Evolutionary conservation across 2,329 filamentous ascomycete species (phyloP).

Genomic region (Penicillium sp.): DNA sequence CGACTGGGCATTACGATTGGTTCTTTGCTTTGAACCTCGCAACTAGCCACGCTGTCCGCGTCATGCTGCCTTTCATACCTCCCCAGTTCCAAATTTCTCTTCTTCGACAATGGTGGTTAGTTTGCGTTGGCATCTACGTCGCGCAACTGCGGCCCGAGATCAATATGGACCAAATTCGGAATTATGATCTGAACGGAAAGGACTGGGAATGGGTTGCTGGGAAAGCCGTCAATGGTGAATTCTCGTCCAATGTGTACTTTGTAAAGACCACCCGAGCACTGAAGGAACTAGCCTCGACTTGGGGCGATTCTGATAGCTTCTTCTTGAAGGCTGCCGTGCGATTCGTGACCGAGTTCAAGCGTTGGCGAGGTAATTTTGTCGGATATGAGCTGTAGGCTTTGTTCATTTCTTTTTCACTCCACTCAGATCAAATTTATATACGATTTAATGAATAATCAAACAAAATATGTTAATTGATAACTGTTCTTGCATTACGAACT

Average conservation of each 20-base stretch:
- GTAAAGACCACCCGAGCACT: slow-evolving; percentile 74
- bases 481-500: background rate
- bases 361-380: slow-evolving; percentile 57
- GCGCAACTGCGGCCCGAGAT: slow-evolving; percentile 70
- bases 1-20: slow-evolving; percentile 68
- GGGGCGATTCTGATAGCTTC: slow-evolving; percentile 45
- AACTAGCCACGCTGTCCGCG: slow-evolving; percentile 81
- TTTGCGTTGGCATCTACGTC: slow-evolving; percentile 75
- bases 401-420: background rate
- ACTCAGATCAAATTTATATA: background rate
- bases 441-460: background rate
- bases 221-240: slow-evolving; percentile 65
- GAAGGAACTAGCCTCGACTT: slow-evolving; percentile 36
- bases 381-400: slow-evolving; percentile 12
- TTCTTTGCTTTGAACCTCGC: slow-evolving; percentile 80
- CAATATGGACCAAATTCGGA: slow-evolving; percentile 61
- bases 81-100: slow-evolving; percentile 68
- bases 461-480: background rate
- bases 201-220: slow-evolving; percentile 75
- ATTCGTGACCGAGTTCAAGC: slow-evolving; percentile 56
- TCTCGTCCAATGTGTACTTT: slow-evolving; percentile 74
- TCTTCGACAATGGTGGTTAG: slow-evolving; percentile 85
- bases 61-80: slow-evolving; percentile 76
- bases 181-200: slow-evolving; percentile 60
- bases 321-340: slow-evolving; percentile 52